These are phyloP conservation scores for Fragilaria crotonensis DNA, from an alignment of 108 stramenopile genomes.

Conservation along the genomic window DNA sequence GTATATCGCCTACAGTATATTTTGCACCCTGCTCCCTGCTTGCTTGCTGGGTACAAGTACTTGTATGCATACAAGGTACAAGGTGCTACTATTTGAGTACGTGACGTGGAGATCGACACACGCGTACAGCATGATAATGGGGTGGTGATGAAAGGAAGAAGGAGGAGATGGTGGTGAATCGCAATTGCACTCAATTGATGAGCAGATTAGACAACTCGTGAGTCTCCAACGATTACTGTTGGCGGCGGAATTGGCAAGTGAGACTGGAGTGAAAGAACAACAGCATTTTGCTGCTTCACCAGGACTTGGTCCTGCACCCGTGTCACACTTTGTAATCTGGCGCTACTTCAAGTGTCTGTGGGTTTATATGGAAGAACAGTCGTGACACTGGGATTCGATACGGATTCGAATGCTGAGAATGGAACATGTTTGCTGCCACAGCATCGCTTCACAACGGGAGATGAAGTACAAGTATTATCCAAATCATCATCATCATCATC, in stretches of 20 bases:
- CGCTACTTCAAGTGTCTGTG: conserved; percentile 51
- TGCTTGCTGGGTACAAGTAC: too few relatives aligned
- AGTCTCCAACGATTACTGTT: not conserved
- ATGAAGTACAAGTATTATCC: conserved; percentile 70
- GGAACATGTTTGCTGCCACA: conserved; percentile 39
- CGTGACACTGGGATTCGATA: conserved; percentile 28
- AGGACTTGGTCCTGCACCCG: conserved; percentile 9
- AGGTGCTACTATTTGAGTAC: too few relatives aligned
- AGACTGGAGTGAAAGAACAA: not conserved
- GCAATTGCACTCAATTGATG: not conserved
- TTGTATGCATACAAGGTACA: too few relatives aligned
- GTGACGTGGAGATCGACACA: too few relatives aligned
- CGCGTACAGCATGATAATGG: too few relatives aligned
- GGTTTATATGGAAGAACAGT: conserved; percentile 82
- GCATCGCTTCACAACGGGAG: conserved; percentile 80
- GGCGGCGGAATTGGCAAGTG: not conserved
- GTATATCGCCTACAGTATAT: too few relatives aligned
- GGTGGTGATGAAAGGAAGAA: too few relatives aligned
- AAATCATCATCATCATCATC: not conserved
- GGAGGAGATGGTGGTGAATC: too few relatives aligned
- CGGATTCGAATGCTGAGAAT: not conserved
- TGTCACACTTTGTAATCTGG: too few relatives aligned
- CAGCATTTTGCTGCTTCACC: not conserved
- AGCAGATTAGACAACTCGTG: not conserved
- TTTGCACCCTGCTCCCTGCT: too few relatives aligned